A percentile compares a stretch with the other conserved stretches of the same genome.
Evolutionary conservation across 345 rosid species (phyloP).

Genomic region (Syzygium jambos): DNA sequence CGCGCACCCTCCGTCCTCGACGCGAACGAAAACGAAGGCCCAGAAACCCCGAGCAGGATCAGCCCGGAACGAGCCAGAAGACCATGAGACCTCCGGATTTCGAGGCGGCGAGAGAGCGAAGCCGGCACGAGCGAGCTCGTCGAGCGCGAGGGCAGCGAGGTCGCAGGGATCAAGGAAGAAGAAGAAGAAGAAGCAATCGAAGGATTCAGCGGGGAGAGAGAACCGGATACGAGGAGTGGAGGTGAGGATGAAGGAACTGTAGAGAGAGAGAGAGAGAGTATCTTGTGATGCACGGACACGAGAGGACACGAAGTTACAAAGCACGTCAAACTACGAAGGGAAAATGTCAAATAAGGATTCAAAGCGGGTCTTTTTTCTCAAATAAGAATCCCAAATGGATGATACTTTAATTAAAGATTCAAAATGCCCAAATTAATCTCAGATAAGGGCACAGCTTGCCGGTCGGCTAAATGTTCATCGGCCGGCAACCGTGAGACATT

Average conservation of each 20-base stretch:
- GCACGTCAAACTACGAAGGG: too few species aligned
- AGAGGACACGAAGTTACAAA: not conserved
- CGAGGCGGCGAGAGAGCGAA: not conserved
- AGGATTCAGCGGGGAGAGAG: not conserved
- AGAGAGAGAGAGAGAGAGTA: not conserved
- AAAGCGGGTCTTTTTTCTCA: too few species aligned
- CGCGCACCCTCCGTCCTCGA: not conserved
- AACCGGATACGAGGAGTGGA: constrained; percentile 23
- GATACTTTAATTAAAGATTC: too few species aligned
- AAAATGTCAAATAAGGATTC: too few species aligned
- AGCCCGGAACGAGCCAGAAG: not conserved
- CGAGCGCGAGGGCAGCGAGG: not conserved
- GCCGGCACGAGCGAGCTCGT: not conserved
- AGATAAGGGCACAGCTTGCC: too few species aligned
- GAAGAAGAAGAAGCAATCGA: not conserved
- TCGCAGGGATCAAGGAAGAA: not conserved
- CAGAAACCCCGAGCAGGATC: not conserved
- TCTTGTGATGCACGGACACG: not conserved
- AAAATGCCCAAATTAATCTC: too few species aligned
- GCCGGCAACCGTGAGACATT: too few species aligned
- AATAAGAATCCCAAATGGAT: too few species aligned
- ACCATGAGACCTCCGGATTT: not conserved
- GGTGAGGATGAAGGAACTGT: constrained; percentile 3
- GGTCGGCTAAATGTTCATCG: too few species aligned
- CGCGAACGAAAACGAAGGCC: not conserved